Evolutionary conservation across 2,329 filamentous ascomycete species (phyloP).

Genomic region (Fusarium penzigii): DNA sequence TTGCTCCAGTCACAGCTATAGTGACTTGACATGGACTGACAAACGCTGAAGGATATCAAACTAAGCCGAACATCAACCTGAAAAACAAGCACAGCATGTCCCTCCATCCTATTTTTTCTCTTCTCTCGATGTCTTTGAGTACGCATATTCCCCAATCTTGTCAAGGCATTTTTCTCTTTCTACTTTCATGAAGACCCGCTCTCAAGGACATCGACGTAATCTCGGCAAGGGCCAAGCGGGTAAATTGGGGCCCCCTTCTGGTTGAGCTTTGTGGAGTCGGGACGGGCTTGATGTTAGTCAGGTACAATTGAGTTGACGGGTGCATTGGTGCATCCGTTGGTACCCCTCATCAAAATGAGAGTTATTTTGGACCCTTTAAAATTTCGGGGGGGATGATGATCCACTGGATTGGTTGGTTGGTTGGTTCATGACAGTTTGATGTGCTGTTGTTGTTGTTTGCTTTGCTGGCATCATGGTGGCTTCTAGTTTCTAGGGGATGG

Average conservation of each 20-base stretch:
- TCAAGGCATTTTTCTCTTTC: neutral
- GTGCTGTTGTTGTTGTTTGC: neutral
- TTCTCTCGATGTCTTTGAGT: neutral
- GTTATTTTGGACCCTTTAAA: neutral
- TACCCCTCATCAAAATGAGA: neutral
- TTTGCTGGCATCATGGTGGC: neutral
- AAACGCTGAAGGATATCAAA: too few relatives aligned
- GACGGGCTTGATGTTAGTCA: slow-evolving; percentile 2
- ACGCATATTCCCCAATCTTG: neutral
- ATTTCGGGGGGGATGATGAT: neutral
- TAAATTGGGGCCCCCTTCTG: slow-evolving; percentile 9
- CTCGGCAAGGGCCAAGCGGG: slow-evolving; percentile 21
- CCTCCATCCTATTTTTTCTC: neutral
- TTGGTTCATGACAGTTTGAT: neutral
- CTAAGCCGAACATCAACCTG: too few relatives aligned
- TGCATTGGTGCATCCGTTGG: neutral
- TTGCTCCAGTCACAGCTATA: too few relatives aligned
- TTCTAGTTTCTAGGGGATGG: neutral
- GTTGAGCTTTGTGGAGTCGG: slow-evolving; percentile 4
- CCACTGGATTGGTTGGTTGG: too few relatives aligned
- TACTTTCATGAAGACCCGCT: slow-evolving; percentile 26
- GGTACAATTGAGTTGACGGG: neutral
- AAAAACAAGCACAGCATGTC: too few relatives aligned
- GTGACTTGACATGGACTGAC: too few relatives aligned
- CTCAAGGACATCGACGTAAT: slow-evolving; percentile 28